These are phyloP conservation scores for Cladorrhinum sp. DNA, from an alignment of 2,329 filamentous ascomycete species.

Conservation along the genomic window DNA sequence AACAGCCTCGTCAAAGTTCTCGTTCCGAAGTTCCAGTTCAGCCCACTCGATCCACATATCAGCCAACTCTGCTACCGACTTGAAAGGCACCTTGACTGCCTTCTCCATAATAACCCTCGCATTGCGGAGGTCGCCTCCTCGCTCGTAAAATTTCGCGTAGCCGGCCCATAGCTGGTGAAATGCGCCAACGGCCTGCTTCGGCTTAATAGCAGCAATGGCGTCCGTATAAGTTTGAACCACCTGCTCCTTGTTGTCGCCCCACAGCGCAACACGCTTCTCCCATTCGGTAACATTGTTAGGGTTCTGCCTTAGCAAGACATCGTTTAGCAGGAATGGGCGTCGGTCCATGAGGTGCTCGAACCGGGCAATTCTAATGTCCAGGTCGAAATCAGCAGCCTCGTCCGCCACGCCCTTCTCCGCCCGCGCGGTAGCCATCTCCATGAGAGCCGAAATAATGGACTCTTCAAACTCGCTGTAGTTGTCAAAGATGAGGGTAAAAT, in stretches of 20 bases:
- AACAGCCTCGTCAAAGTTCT: constrained; percentile 93
- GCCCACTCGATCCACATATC: constrained; percentile 99
- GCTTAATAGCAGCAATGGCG: constrained; percentile 87
- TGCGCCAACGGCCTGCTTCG: constrained; percentile 88
- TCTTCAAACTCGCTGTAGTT: constrained; percentile 97
- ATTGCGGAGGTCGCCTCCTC: constrained; percentile 76
- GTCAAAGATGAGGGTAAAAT: constrained; percentile 96
- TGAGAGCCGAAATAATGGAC: constrained; percentile 84
- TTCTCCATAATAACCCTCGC: constrained; percentile 96
- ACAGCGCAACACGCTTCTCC: constrained; percentile 93
- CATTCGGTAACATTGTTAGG: constrained; percentile 95
- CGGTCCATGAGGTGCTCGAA: constrained; percentile 99
- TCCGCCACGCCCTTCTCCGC: constrained; percentile 76
- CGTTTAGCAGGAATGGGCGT: constrained; percentile 91
- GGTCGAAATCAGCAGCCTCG: constrained; percentile 83
- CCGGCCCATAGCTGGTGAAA: constrained; percentile 96
- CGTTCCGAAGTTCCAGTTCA: constrained; percentile 92
- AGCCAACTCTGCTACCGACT: constrained; percentile 91
- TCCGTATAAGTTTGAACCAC: constrained; percentile 92
- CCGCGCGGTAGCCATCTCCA: constrained; percentile 79
- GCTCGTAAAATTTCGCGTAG: constrained; percentile 96
- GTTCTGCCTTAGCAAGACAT: constrained; percentile 91
- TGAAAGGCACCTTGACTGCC: constrained; percentile 95
- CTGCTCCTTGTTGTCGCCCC: constrained; percentile 89
- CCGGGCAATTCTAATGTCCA: constrained; percentile 95